Evolutionary conservation across 2,329 filamentous ascomycete genomes (phyloP).

Genomic region (Colletotrichum shisoi): DNA sequence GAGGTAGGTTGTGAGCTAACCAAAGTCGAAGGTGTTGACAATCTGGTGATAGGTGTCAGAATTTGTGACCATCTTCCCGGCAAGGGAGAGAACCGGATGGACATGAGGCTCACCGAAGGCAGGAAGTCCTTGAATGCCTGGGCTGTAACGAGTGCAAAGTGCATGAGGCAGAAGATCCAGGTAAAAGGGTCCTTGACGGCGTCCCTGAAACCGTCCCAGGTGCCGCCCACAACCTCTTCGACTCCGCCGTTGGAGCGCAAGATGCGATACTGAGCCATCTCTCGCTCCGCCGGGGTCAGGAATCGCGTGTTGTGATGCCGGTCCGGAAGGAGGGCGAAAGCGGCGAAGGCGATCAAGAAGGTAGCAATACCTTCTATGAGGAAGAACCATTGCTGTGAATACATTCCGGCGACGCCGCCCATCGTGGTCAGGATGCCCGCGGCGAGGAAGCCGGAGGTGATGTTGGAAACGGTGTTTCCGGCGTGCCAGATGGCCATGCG

Average conservation of each 20-base stretch:
- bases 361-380: constrained; percentile 53
- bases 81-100: too few relatives aligned
- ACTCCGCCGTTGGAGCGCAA: constrained; percentile 49
- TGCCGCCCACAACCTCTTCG: constrained; percentile 48
- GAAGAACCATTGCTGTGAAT: constrained; percentile 58
- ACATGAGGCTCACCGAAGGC: constrained; percentile 47
- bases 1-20: constrained; percentile 48
- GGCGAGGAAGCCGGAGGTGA: constrained; percentile 55
- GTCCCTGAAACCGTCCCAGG: constrained; percentile 49
- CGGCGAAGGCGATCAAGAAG: constrained; percentile 47
- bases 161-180: constrained; percentile 52
- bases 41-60: constrained; percentile 36
- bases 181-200: constrained; percentile 50
- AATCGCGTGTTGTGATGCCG: constrained; percentile 51
- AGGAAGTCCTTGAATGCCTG: constrained; percentile 53
- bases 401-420: constrained; percentile 50
- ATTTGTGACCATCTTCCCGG: too few relatives aligned
- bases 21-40: constrained; percentile 44
- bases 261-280: constrained; percentile 50
- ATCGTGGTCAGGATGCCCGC: constrained; percentile 56
- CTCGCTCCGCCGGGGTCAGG: constrained; percentile 52
- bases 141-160: constrained; percentile 56
- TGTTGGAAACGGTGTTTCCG: constrained; percentile 56
- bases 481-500: constrained; percentile 56
- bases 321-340: constrained; percentile 51